Base-by-base conservation (phyloP, 1,284 basidiomycete species). In the Lentinus polychrous region DNA sequence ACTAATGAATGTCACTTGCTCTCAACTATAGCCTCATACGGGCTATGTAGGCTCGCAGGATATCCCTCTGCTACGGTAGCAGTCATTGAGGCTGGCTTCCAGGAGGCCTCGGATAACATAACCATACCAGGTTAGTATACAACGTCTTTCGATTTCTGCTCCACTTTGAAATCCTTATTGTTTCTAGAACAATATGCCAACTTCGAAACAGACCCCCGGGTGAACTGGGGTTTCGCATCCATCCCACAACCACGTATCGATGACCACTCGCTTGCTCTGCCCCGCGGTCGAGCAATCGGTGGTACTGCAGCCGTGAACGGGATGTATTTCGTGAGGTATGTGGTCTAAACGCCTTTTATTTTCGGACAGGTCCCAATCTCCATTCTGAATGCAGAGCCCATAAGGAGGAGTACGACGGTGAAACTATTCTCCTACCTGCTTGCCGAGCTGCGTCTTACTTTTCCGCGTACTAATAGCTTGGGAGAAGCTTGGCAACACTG, bases 11-110 rank as follows among this genome's bases (percentile, higher is more conserved):
- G 8, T 34, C 33, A 34, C n/a, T 34, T n/a, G 14, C 14, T 17
- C 20, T 8, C 37, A 7, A 38, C 14, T 8, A 12, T 12, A 59
- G 1, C 54, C 60, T 8, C 55, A 57, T n/a, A 43, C 63, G 14
- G 60, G 58, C 2, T n/a, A n/a, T 43, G 52, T 1, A 55, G 62
- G 11, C 51, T 64, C 14, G 48, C 56, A n/a, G 59, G 62, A 27
- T 58, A 64, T 43, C 52, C 59, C 8, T 35, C 33, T 39, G 52
- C 48, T 14, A 52, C 68, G 2, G 67, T 71, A n/a, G 57, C 67
- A 12, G 66, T 73, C 8, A 55, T 72, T n/a, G 70, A 72, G 55
- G 69, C 68, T 2, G 70, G 71, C 7, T n/a, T n/a, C n/a, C 55
- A 55, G 14, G 59, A 58, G 11, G 62, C 65, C 43, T 35, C 66